These are phyloP conservation scores for Coemansia sp. DNA, from an alignment of 192 early-diverging fungal genomes.

Conservation along the genomic window DNA sequence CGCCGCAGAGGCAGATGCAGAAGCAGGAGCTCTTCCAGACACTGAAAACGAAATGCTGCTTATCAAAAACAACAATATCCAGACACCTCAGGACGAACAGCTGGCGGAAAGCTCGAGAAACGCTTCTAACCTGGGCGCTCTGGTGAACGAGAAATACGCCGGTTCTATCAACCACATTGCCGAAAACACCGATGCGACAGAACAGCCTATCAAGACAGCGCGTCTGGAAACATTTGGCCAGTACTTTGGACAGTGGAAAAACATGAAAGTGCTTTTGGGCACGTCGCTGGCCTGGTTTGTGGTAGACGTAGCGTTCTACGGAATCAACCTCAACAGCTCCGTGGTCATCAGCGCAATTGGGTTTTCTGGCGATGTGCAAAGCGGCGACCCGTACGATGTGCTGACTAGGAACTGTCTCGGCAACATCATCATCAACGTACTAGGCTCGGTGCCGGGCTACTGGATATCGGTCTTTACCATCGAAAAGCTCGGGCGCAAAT, in stretches of 20 bases:
- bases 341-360: conserved; percentile 66
- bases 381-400: conserved; percentile 21
- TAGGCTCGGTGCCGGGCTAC: conserved; percentile 89
- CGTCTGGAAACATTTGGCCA: conserved; percentile 40
- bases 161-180: background rate
- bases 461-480: conserved; percentile 84
- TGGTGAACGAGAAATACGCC: background rate
- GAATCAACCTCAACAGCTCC: conserved; percentile 71
- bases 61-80: background rate
- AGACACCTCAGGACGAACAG: background rate
- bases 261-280: conserved; percentile 71
- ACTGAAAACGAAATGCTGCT: conserved; percentile 5
- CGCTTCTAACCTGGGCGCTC: background rate
- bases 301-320: conserved; percentile 74
- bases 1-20: background rate
- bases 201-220: background rate
- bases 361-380: conserved; percentile 34
- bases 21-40: background rate
- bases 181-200: background rate
- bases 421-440: conserved; percentile 81
- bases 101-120: background rate
- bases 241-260: conserved; percentile 75
- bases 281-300: conserved; percentile 68
- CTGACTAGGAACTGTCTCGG: conserved; percentile 71
- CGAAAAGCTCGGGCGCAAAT: conserved; percentile 81